Evolutionary conservation across 2,329 filamentous ascomycete species (phyloP), one percentile per base, ranked within the genome.

Genomic region (Pleurostoma richardsiae): DNA sequence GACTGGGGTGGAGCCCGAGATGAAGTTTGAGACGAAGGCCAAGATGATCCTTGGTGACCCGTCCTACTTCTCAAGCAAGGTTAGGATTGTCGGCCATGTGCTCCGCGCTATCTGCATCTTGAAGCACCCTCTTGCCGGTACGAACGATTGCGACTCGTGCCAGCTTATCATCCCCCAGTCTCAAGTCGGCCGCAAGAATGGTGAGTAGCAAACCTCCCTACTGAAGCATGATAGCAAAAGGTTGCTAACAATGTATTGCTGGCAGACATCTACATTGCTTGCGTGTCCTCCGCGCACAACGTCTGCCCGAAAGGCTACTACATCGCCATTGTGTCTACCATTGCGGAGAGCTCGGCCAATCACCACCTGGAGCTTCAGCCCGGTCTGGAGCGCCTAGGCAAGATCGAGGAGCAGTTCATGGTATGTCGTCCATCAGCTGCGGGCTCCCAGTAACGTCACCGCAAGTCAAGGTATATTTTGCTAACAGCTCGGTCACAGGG

Each of bases 281-380:
- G 94, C 66, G 90, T 99, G 49, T 96, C 91, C 1, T 90, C 89
- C 38, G 89, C 91, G 36, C 95, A 99, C 76, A 97, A 95, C 61
- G 95, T 99, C 59, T 97, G 92, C 75, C 94, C 95, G 60, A 95
- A 96, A 80, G 92, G 92, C 51, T 97, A 96, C 82, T 99, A 95
- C 77, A 90, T 99, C 59, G 94, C 94, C 59, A 99, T 97, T 51
- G 92, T 99, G 55, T 96, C 90, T 42, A 99, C 94, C 50, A 96
- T 99, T 63, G 90, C 94, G 54, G 95, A 99, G 77, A 85, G 84
- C 40, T 74, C 84, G 51, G 85, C 88, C 54, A 97, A 99, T 79
- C 91, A 96, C 72, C 94, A 99, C 70, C 77, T 96, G 48, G 94
- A 99, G 75, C 84, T 99, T 40, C 83, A 94, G 70, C 84, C 91